Percentiles rank a stretch among this genome's conserved stretches.
These are phyloP conservation scores for Podospora comata DNA, from an alignment of 495 filamentous ascomycete genomes.

Conservation along the genomic window DNA sequence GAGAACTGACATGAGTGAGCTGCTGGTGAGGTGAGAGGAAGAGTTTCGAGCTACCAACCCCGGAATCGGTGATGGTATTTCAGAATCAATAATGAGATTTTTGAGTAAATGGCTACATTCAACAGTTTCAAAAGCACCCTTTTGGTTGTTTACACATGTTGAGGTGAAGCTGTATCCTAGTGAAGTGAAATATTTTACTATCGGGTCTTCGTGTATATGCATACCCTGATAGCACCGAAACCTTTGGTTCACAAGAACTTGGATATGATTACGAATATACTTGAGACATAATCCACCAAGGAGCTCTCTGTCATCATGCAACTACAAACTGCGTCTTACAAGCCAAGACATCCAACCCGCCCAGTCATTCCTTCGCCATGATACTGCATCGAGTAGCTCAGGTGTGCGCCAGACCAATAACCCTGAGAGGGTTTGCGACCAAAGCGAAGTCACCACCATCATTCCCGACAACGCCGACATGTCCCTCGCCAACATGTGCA, in stretches of 20 bases:
- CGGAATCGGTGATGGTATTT: too few relatives aligned
- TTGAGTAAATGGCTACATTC: too few relatives aligned
- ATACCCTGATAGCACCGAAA: background rate
- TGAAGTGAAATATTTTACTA: background rate
- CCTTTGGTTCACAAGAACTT: background rate
- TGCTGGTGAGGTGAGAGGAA: background rate
- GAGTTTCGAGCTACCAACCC: background rate
- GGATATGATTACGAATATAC: background rate
- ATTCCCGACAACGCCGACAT: conserved; percentile 56
- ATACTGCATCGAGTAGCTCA: conserved; percentile 2
- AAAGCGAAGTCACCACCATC: conserved; percentile 17
- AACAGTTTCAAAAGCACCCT: too few relatives aligned
- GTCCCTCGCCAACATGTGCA: conserved; percentile 67
- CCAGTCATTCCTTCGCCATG: background rate
- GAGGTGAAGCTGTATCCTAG: too few relatives aligned
- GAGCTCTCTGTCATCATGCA: conserved; percentile 10
- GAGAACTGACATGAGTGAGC: background rate
- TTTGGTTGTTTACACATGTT: too few relatives aligned
- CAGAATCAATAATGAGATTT: too few relatives aligned
- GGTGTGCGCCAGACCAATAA: conserved; percentile 5
- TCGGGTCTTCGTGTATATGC: background rate
- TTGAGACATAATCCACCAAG: background rate
- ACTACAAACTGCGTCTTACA: background rate
- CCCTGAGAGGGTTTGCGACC: conserved; percentile 5
- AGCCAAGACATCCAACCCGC: background rate